Conservation (phyloP, 495 filamentous ascomycete genomes). For the Cercophora samala region DNA sequence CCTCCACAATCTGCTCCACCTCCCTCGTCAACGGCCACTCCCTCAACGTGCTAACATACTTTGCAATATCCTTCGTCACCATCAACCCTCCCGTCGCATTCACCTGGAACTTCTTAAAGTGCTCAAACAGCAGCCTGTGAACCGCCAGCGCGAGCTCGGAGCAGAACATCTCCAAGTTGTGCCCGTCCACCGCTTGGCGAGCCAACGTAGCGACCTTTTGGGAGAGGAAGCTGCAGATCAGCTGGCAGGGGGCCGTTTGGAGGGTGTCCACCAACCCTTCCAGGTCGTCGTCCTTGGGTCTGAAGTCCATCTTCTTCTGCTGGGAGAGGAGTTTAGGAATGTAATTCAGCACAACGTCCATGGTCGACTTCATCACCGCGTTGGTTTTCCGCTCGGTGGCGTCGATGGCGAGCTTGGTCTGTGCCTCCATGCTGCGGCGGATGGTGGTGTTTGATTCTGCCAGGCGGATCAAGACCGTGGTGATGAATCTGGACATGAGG, state of each 20-base stretch:
- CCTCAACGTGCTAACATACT: constrained; percentile 78
- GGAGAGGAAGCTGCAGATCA: constrained; percentile 71
- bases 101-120: constrained; percentile 90
- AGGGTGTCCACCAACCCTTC: constrained; percentile 71
- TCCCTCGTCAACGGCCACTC: constrained; percentile 74
- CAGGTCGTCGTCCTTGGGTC: constrained; percentile 80
- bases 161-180: constrained; percentile 72
- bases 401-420: constrained; percentile 65
- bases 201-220: constrained; percentile 57
- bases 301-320: constrained; percentile 91
- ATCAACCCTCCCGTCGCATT: constrained; percentile 89
- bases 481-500: constrained; percentile 86
- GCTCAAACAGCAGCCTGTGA: constrained; percentile 74
- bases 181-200: constrained; percentile 65
- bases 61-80: constrained; percentile 92
- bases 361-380: constrained; percentile 75
- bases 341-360: constrained; percentile 81
- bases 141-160: constrained; percentile 83
- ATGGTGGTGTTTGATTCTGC: constrained; percentile 85
- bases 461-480: constrained; percentile 85
- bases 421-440: constrained; percentile 84
- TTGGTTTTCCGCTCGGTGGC: constrained; percentile 88
- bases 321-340: constrained; percentile 65
- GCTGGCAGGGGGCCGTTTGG: constrained; percentile 79
- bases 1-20: constrained; percentile 69